These are phyloP conservation scores for Miscanthus lutarioriparius DNA, from an alignment of 176 grass and related monocot species.

Conservation along the genomic window DNA sequence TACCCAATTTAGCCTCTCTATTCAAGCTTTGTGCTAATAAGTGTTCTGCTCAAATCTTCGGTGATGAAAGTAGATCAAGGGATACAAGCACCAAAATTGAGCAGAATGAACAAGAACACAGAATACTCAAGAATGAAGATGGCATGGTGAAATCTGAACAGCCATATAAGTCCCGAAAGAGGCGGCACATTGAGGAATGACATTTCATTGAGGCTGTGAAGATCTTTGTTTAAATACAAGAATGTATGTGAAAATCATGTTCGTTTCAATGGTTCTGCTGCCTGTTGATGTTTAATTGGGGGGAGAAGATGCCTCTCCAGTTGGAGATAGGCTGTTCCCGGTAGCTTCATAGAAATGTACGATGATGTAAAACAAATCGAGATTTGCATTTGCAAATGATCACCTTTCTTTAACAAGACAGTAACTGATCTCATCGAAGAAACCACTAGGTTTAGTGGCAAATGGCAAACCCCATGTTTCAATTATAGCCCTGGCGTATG, in stretches of 20 bases:
- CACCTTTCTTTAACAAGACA: not conserved
- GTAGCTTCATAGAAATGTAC: not conserved
- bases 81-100: constrained; percentile 22
- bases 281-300: not conserved
- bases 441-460: not conserved
- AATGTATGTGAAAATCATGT: constrained; percentile 8
- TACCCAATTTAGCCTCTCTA: not conserved
- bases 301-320: not conserved
- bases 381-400: not conserved
- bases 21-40: constrained; percentile 31
- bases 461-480: not conserved
- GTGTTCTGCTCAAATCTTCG: constrained; percentile 33
- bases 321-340: not conserved
- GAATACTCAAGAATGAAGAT: constrained; percentile 15
- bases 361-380: not conserved
- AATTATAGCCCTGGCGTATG: not conserved
- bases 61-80: constrained; percentile 19
- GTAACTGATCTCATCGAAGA: not conserved
- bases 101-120: constrained; percentile 26
- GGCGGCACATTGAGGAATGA: constrained; percentile 29
- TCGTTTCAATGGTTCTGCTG: constrained; percentile 3
- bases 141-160: constrained; percentile 16
- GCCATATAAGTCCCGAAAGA: constrained; percentile 46
- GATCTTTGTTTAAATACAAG: not conserved
- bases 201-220: constrained; percentile 5